Conservation (phyloP, 1,284 basidiomycete species). For the Ustilago loliicola region DNA sequence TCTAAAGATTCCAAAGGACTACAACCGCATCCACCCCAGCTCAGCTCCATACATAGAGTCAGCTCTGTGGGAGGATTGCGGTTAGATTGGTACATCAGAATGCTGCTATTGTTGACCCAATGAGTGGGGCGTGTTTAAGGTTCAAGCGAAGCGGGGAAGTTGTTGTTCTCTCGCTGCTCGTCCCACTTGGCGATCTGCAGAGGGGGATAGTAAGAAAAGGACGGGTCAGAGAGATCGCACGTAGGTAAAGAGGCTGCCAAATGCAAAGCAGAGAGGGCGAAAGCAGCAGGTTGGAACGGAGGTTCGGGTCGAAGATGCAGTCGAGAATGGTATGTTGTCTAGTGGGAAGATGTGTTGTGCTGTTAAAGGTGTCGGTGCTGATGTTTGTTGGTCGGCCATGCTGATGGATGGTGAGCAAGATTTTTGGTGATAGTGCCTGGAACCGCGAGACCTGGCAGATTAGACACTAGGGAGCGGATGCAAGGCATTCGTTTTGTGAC, state of each 20-base stretch:
- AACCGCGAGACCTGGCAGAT: too few species aligned
- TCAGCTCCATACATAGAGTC: background rate
- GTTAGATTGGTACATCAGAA: slow-evolving; percentile 1
- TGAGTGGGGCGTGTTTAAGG: slow-evolving; percentile 38
- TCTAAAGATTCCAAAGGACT: slow-evolving; percentile 15
- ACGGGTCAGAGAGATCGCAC: background rate
- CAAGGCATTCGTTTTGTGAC: too few species aligned
- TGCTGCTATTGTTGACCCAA: background rate
- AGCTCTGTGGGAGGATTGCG: slow-evolving; percentile 2
- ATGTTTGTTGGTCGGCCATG: too few species aligned
- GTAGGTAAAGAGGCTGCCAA: background rate
- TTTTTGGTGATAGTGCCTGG: too few species aligned
- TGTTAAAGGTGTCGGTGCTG: too few species aligned
- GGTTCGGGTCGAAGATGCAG: too few species aligned
- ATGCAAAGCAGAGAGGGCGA: background rate
- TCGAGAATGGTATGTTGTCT: too few species aligned
- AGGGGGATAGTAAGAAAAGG: background rate
- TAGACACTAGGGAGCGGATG: too few species aligned
- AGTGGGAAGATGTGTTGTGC: too few species aligned
- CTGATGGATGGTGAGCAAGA: too few species aligned
- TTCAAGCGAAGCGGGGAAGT: slow-evolving; percentile 68
- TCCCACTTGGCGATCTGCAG: slow-evolving; percentile 68
- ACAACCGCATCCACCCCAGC: background rate
- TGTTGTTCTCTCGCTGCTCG: slow-evolving; percentile 68
- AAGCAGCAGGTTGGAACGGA: too few species aligned